Evolutionary conservation across 2,329 filamentous ascomycete species (phyloP), one percentile per base, ranked within the genome.

Genomic region (Diaporthe eres): DNA sequence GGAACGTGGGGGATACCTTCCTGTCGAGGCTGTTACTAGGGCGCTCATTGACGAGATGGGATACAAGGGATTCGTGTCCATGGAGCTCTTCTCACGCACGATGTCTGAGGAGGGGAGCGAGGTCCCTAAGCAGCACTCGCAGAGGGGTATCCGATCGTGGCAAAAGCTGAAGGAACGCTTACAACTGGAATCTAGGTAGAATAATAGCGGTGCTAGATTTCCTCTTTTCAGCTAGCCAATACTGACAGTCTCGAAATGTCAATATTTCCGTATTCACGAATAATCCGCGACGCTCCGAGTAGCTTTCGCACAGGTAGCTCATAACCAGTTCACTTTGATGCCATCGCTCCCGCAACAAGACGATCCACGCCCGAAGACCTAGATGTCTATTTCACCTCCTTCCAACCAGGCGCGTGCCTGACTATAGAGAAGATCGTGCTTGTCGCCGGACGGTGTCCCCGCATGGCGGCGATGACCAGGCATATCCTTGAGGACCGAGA

Each of bases 81-180:
- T 91, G 79, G 91, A 93, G 82, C 79, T 92, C 31, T 92, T 92
- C 80, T 89, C 87, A 58, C 83, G 88, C 49, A 87, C 83, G 9
- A 86, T 92, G 82, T 81, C 85, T 9, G 86, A 88, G 58, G 79
- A 84, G 10, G 84, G 84, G 15, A 74, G 84, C 1, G 78, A 78
- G 1, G 87, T 91, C 4, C 89, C 90, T 0, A 82, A 82, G 51
- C 85, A 88, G 76, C 86, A 91, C 84, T 90, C 91, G 2, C 79
- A 78, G 58, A 84, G 91, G 47, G 91, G 88, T 0, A 85, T 84
- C 6, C 81, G 81, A 39, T 85, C 87, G 17, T 92, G 90, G 90
- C 80, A 84, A 77, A 90, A 76, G 68, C 42, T 81, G 10, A 51
- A 17, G 44, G 5, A 51, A 51, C 63, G 86, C 77, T 87, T 87